Conservation (phyloP, 306 rosid genomes). For the Fragaria iinumae region DNA sequence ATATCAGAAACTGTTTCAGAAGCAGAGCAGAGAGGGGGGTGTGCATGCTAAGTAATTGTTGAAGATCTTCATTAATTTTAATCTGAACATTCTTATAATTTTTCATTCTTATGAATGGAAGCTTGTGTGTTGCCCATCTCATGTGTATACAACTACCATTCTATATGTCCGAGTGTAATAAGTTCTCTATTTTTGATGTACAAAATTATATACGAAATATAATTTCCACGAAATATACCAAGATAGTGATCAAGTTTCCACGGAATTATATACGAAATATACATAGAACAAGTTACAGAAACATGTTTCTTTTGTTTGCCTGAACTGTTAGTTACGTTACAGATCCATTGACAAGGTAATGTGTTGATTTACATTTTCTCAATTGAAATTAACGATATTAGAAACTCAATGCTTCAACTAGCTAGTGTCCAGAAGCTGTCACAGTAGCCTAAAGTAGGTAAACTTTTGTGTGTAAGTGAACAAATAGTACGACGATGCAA, state of each 20-base stretch:
- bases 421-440: not conserved
- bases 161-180: not conserved
- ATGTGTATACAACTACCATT: not conserved
- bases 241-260: not conserved
- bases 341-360: not conserved
- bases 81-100: not conserved
- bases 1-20: conserved; percentile 76
- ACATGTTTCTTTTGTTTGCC: not conserved
- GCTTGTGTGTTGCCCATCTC: not conserved
- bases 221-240: not conserved
- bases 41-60: conserved; percentile 56
- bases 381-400: not conserved
- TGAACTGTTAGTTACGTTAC: not conserved
- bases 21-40: conserved; percentile 60
- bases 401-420: not conserved
- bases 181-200: not conserved
- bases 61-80: not conserved
- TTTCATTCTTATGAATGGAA: conserved; percentile 26
- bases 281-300: not conserved
- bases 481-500: not conserved
- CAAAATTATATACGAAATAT: not conserved
- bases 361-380: not conserved
- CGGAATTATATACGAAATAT: not conserved
- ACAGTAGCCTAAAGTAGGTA: not conserved
- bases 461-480: not conserved